Conservation (phyloP, 306 rosid species). For the Sophora flavescens region DNA sequence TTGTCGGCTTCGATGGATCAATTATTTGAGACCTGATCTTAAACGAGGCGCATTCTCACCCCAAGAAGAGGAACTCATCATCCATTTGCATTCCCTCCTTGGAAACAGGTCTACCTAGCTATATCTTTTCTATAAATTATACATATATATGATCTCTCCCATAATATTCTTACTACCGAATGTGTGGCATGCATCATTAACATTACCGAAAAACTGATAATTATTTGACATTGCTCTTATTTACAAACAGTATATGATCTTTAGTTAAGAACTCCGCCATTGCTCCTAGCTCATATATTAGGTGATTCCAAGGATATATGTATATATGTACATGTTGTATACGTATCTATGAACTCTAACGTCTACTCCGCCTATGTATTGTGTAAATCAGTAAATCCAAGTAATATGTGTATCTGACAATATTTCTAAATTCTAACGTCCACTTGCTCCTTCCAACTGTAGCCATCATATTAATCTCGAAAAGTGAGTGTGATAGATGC, state of each 20-base stretch:
- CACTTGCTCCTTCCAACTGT: constrained; percentile 5
- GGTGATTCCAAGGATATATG: too few relatives aligned
- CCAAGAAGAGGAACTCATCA: constrained; percentile 75
- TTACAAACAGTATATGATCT: too few relatives aligned
- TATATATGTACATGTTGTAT: too few relatives aligned
- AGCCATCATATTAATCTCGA: constrained; percentile 20
- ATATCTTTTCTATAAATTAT: background rate
- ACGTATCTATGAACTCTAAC: background rate
- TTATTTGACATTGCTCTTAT: too few relatives aligned
- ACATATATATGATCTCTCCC: background rate
- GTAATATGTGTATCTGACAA: background rate
- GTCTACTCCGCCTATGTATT: background rate
- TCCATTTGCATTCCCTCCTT: constrained; percentile 80
- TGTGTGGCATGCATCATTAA: background rate
- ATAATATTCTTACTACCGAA: background rate
- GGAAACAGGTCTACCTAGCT: constrained; percentile 69
- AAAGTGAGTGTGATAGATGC: constrained; percentile 19
- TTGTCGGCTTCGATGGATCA: constrained; percentile 87
- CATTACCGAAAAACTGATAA: background rate
- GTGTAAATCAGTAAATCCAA: background rate
- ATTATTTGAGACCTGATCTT: constrained; percentile 81
- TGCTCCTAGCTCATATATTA: too few relatives aligned
- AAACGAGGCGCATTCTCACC: constrained; percentile 81
- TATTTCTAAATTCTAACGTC: background rate
- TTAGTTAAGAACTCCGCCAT: too few relatives aligned